Percentiles rank a stretch among this genome's conserved stretches.
Evolutionary conservation across 768 basidiomycete genomes (phyloP).

Genomic region (Russula sp.): DNA sequence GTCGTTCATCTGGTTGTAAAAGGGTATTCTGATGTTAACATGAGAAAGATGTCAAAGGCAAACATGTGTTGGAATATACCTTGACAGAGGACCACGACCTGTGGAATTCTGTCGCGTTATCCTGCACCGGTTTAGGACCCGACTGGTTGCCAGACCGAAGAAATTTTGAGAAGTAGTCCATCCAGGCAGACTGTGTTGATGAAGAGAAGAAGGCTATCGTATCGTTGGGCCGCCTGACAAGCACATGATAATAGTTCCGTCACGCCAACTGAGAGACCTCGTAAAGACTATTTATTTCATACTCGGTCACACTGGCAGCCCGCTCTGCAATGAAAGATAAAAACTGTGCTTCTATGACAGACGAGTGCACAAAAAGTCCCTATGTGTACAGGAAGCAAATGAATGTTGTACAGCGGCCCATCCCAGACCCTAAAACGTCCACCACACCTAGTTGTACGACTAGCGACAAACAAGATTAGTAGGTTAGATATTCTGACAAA

Average conservation of each 20-base stretch:
- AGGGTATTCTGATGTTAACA: conserved; percentile 61
- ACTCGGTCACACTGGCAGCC: background rate
- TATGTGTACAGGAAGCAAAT: conserved; percentile 26
- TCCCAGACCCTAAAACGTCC: conserved; percentile 12
- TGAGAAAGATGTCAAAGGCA: conserved; percentile 14
- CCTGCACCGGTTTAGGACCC: conserved; percentile 50
- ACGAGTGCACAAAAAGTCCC: background rate
- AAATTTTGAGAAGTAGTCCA: conserved; percentile 89
- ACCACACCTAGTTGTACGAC: conserved; percentile 21
- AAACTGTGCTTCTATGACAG: background rate
- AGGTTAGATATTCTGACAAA: conserved; percentile 82
- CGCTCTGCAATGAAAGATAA: background rate
- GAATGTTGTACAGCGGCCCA: conserved; percentile 27
- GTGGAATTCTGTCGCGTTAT: conserved; percentile 71
- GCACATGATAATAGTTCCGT: too few relatives aligned
- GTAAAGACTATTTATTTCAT: background rate
- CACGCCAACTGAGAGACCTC: background rate
- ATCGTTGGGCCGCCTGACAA: too few relatives aligned
- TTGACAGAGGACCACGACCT: conserved; percentile 73
- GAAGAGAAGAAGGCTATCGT: background rate
- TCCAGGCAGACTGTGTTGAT: conserved; percentile 33
- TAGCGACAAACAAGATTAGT: conserved; percentile 28
- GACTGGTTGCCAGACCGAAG: conserved; percentile 49
- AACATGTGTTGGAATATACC: conserved; percentile 40
- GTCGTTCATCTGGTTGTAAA: conserved; percentile 85